Percentiles rank a stretch among this genome's conserved stretches.
These are phyloP conservation scores for Coemansia sp. DNA, from an alignment of 192 early-diverging fungal species.

Conservation along the genomic window DNA sequence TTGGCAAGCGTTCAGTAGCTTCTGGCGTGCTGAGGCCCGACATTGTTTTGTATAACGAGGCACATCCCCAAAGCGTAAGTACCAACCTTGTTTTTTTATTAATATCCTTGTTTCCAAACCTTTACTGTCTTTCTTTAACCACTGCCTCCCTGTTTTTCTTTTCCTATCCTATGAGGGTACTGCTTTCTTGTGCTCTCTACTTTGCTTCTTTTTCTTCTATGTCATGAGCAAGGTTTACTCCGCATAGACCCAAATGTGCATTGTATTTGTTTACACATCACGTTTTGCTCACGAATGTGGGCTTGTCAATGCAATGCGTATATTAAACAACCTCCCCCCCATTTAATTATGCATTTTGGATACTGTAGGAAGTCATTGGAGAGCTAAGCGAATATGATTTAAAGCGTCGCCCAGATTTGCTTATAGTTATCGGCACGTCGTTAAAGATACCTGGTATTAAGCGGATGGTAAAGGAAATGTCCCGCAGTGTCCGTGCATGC, in stretches of 20 bases:
- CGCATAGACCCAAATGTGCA: too few relatives aligned
- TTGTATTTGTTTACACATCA: not conserved
- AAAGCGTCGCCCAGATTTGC: constrained; percentile 44
- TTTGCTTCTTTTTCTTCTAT: not conserved
- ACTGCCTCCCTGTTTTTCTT: constrained; percentile 1
- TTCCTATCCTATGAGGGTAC: too few relatives aligned
- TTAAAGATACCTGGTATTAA: constrained; percentile 52
- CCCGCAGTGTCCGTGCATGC: constrained; percentile 43
- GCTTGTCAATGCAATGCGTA: too few relatives aligned
- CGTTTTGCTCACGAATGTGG: not conserved
- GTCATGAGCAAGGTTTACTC: too few relatives aligned
- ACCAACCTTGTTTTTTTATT: not conserved
- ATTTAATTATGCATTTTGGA: too few relatives aligned
- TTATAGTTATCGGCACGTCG: constrained; percentile 56
- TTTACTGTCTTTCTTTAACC: not conserved
- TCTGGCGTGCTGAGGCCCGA: constrained; percentile 83
- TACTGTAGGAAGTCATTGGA: constrained; percentile 49
- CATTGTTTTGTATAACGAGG: constrained; percentile 94
- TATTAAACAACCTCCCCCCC: too few relatives aligned
- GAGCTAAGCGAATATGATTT: constrained; percentile 44
- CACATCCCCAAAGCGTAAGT: constrained; percentile 46
- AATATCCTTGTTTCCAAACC: not conserved
- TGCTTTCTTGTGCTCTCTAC: not conserved
- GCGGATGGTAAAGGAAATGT: constrained; percentile 51
- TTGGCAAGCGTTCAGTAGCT: constrained; percentile 73